These are phyloP conservation scores for Macrolepiota dolichaula DNA, from an alignment of 768 basidiomycete species.

Conservation along the genomic window DNA sequence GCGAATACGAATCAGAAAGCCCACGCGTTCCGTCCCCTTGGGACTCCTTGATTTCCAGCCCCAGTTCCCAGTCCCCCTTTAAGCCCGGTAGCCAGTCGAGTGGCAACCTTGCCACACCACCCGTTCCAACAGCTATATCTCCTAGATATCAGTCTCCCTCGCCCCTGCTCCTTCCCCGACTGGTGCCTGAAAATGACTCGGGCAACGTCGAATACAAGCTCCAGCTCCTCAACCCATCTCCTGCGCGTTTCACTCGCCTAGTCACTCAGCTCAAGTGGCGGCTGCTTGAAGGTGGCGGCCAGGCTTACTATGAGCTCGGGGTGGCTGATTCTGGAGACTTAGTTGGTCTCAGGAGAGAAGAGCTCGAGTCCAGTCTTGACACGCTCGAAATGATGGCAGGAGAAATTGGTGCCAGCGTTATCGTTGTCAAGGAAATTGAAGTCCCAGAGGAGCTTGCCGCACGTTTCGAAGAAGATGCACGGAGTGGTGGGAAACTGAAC, in stretches of 20 bases:
- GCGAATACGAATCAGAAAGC: conserved; percentile 79
- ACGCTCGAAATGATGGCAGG: conserved; percentile 94
- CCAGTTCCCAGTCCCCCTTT: conserved; percentile 39
- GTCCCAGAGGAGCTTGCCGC: conserved; percentile 55
- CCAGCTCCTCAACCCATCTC: conserved; percentile 76
- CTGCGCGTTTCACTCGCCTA: conserved; percentile 74
- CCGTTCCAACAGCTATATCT: background rate
- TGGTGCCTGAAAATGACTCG: conserved; percentile 77
- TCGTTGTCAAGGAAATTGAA: conserved; percentile 86
- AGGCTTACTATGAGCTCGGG: conserved; percentile 79
- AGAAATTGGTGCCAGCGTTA: conserved; percentile 89
- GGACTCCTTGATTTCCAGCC: conserved; percentile 67
- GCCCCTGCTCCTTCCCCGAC: conserved; percentile 38
- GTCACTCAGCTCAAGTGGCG: conserved; percentile 98
- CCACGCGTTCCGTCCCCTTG: conserved; percentile 79
- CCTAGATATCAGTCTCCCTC: conserved; percentile 2
- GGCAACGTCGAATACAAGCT: conserved; percentile 96
- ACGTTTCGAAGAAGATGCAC: conserved; percentile 5
- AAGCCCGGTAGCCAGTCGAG: conserved; percentile 27
- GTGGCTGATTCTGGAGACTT: conserved; percentile 88
- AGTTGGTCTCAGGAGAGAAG: conserved; percentile 68
- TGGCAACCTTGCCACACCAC: conserved; percentile 8
- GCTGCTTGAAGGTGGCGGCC: conserved; percentile 78
- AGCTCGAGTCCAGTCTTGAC: conserved; percentile 79
- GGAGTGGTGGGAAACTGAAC: background rate